A percentile compares a stretch with the other conserved stretches of the same genome.
phyloP scores from a whole-genome alignment of 2,329 filamentous ascomycete species.

The Lecanosticta acicola region DNA sequence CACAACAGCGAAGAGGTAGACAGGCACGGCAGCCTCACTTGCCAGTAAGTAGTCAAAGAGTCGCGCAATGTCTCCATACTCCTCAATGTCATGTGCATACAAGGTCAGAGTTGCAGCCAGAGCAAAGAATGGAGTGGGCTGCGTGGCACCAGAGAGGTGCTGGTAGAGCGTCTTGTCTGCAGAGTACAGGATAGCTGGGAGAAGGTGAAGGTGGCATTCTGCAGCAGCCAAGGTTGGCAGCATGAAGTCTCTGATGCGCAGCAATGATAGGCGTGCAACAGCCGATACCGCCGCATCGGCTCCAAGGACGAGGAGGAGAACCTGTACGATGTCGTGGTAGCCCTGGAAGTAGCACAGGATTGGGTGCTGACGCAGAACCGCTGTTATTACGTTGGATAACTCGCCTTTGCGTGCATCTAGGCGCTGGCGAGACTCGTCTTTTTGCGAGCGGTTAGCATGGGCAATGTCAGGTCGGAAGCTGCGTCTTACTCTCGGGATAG shows the following conservation, averaged over 20 bases:
- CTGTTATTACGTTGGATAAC: conserved; percentile 72
- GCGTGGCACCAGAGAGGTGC: conserved; percentile 45
- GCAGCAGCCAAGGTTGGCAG: conserved; percentile 78
- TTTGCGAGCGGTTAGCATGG: conserved; percentile 6
- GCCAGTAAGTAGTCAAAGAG: conserved; percentile 90
- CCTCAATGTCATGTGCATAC: conserved; percentile 92
- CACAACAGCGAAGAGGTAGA: conserved; percentile 79
- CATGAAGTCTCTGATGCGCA: conserved; percentile 97
- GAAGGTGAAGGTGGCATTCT: conserved; percentile 75
- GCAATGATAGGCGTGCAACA: conserved; percentile 74
- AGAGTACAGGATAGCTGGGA: conserved; percentile 71
- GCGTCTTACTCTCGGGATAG: conserved; percentile 69
- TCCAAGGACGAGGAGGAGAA: conserved; percentile 80
- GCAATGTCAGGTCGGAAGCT: neutral
- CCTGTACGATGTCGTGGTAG: conserved; percentile 97
- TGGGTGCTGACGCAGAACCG: conserved; percentile 73
- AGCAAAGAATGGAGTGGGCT: conserved; percentile 76
- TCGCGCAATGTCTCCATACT: conserved; percentile 80
- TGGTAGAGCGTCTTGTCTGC: conserved; percentile 66
- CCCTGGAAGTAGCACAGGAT: conserved; percentile 95
- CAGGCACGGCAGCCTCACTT: conserved; percentile 75
- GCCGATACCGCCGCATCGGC: conserved; percentile 54
- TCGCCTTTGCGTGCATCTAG: conserved; percentile 66
- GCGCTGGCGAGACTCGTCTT: conserved; percentile 64
- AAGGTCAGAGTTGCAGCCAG: conserved; percentile 89